Evolutionary conservation across 2,329 filamentous ascomycete species (phyloP).

Genomic region (Xylogone sp.): DNA sequence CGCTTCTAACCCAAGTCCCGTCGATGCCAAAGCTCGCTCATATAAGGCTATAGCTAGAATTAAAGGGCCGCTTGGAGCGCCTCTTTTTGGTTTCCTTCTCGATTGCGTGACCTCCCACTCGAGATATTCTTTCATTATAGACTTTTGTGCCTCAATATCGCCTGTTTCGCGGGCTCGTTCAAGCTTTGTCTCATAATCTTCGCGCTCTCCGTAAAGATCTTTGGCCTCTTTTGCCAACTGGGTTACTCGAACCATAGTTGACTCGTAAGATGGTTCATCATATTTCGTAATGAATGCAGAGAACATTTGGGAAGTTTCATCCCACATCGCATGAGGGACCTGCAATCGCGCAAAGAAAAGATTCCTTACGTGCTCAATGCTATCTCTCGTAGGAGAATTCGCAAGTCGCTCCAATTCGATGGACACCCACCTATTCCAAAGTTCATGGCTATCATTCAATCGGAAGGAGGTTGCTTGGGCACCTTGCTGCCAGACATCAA

Average conservation of each 20-base stretch:
- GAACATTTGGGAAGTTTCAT: constrained; percentile 70
- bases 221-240: constrained; percentile 61
- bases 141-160: constrained; percentile 51
- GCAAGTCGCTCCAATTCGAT: constrained; percentile 66
- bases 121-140: constrained; percentile 64
- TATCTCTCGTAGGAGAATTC: constrained; percentile 48
- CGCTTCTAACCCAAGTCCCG: constrained; percentile 67
- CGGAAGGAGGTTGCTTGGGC: constrained; percentile 70
- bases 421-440: constrained; percentile 77
- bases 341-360: constrained; percentile 68
- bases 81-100: constrained; percentile 48
- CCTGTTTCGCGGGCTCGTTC: constrained; percentile 52
- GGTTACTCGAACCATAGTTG: constrained; percentile 67
- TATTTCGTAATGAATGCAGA: constrained; percentile 72
- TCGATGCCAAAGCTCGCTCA: constrained; percentile 65
- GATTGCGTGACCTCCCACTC: constrained; percentile 74
- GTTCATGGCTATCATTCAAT: constrained; percentile 69
- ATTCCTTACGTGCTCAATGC: constrained; percentile 61
- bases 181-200: constrained; percentile 65
- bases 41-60: constrained; percentile 65
- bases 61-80: constrained; percentile 39
- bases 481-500: constrained; percentile 68
- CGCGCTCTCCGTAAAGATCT: constrained; percentile 58
- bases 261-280: constrained; percentile 67
- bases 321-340: constrained; percentile 72